Conservation (phyloP, 78 protist genomes). For the Acrasis kona region DNA sequence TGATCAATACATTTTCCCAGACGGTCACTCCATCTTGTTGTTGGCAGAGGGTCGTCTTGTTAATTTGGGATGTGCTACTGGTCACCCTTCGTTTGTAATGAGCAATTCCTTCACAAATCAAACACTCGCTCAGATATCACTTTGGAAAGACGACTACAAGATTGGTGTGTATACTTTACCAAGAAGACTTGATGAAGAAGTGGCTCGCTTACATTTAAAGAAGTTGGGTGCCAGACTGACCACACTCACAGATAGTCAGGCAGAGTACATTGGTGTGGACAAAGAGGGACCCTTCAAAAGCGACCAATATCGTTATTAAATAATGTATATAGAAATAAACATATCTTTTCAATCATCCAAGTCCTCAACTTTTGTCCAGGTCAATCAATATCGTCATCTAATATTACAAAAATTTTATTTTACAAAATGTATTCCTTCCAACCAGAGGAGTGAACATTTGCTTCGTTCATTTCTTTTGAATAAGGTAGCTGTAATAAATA, state of each 20-base stretch:
- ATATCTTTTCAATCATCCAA: too few relatives aligned
- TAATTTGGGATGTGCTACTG: conserved; percentile 99
- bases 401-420: too few relatives aligned
- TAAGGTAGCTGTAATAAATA: too few relatives aligned
- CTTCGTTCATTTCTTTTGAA: too few relatives aligned
- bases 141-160: conserved; percentile 72
- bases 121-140: conserved; percentile 94
- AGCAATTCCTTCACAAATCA: conserved; percentile 96
- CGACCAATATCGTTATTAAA: conserved; percentile 58
- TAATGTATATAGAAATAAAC: too few relatives aligned
- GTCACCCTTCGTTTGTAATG: conserved; percentile 99
- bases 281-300: conserved; percentile 67
- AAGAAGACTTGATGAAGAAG: conserved; percentile 95
- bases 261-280: conserved; percentile 64
- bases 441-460: too few relatives aligned
- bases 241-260: conserved; percentile 66
- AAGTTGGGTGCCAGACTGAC: conserved; percentile 87
- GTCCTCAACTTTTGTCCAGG: too few relatives aligned
- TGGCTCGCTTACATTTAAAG: conserved; percentile 92
- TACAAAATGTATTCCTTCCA: too few relatives aligned
- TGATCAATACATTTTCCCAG: conserved; percentile 80
- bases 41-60: conserved; percentile 97
- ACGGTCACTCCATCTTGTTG: conserved; percentile 82
- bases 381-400: too few relatives aligned
- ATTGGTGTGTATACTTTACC: conserved; percentile 88